Conservation (phyloP, 148 eudicot genomes). For the Talinum fruticosum region DNA sequence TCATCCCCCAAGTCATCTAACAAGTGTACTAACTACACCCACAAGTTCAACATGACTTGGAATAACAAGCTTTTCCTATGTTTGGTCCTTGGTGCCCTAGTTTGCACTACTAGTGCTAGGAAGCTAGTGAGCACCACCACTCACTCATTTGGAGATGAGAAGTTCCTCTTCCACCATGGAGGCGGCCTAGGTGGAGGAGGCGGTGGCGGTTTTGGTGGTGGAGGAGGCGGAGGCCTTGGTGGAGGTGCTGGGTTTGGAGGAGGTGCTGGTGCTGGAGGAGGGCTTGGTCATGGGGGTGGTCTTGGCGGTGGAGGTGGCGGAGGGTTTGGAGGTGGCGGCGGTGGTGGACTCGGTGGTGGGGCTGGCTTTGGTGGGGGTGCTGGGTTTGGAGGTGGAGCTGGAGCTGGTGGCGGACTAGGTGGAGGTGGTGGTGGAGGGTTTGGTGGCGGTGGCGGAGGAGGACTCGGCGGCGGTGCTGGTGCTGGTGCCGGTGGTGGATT, state of each 20-base stretch:
- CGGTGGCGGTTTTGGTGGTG: conserved; percentile 10
- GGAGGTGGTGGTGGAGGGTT: conserved; percentile 16
- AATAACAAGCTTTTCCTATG: conserved; percentile 22
- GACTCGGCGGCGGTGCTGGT: conserved; percentile 17
- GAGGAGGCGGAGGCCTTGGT: conserved; percentile 19
- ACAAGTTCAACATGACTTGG: conserved; percentile 7
- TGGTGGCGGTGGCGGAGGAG: conserved; percentile 9
- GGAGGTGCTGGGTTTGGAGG: conserved; percentile 15
- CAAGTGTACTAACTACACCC: neutral
- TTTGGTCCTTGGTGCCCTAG: conserved; percentile 28
- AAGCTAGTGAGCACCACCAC: neutral
- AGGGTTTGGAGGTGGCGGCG: conserved; percentile 12
- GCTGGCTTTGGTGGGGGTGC: conserved; percentile 4
- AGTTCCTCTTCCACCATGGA: conserved; percentile 7
- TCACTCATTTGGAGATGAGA: conserved; percentile 19
- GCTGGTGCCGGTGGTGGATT: conserved; percentile 10
- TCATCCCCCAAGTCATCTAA: conserved; percentile 26
- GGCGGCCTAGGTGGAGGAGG: conserved; percentile 22
- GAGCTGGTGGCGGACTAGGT: conserved; percentile 17
- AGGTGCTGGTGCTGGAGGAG: conserved; percentile 17
- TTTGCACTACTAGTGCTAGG: conserved; percentile 27
- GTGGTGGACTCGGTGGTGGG: conserved; percentile 17
- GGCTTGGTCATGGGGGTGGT: conserved; percentile 13
- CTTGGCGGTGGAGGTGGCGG: conserved; percentile 14
- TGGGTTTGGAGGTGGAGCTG: conserved; percentile 17